phyloP scores from a whole-genome alignment of 345 rosid genomes.

The Odontarrhena argentea region DNA sequence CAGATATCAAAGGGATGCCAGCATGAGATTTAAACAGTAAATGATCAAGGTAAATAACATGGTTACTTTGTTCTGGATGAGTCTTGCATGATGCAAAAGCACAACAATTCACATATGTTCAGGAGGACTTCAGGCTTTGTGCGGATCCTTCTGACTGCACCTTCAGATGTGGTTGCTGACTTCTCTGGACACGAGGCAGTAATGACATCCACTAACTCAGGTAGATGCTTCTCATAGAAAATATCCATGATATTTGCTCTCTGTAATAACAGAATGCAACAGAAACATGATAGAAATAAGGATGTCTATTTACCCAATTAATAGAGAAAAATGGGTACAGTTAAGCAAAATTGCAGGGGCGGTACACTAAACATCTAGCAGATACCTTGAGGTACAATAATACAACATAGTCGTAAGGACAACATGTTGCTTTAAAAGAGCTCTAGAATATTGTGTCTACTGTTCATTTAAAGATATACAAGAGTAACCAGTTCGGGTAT shows the following conservation, averaged over 20 bases:
- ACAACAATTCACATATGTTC: constrained; percentile 88
- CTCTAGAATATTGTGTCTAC: constrained; percentile 1
- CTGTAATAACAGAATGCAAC: constrained; percentile 50
- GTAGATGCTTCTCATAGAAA: constrained; percentile 93
- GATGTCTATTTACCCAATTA: constrained; percentile 22
- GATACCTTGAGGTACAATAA: constrained; percentile 10
- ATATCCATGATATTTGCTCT: constrained; percentile 81
- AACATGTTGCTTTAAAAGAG: background rate
- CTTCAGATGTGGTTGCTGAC: constrained; percentile 51
- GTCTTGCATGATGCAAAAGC: constrained; percentile 95
- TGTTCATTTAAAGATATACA: constrained; percentile 9
- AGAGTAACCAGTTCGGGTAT: constrained; percentile 3
- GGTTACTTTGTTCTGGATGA: constrained; percentile 88
- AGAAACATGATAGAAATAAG: constrained; percentile 15
- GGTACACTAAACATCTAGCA: constrained; percentile 1
- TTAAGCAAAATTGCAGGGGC: background rate
- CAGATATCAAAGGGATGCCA: constrained; percentile 17
- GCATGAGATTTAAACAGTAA: constrained; percentile 22
- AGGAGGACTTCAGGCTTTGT: constrained; percentile 86
- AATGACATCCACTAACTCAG: constrained; percentile 83
- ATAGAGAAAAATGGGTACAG: background rate
- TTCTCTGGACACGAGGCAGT: constrained; percentile 69
- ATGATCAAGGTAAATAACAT: constrained; percentile 14
- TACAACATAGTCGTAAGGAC: background rate
- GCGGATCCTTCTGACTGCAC: constrained; percentile 46